A percentile compares a stretch with the other conserved stretches of the same genome.
These are phyloP conservation scores for Venturia carpophila DNA, from an alignment of 2,329 filamentous ascomycete species.

Conservation along the genomic window DNA sequence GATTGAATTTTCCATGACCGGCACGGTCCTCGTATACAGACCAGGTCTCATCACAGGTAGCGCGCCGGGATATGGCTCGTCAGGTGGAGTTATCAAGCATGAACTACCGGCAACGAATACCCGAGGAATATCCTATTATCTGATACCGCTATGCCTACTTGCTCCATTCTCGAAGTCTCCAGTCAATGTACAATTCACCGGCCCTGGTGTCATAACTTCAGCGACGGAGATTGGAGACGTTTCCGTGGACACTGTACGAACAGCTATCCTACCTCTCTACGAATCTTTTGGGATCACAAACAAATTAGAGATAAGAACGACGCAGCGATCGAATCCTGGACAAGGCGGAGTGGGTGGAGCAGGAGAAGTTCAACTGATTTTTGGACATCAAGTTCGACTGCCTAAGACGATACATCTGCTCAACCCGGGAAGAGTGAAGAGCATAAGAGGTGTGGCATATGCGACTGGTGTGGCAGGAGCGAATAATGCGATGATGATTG, in stretches of 20 bases:
- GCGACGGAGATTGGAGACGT: conserved; percentile 78
- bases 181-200: conserved; percentile 83
- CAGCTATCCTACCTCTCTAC: conserved; percentile 83
- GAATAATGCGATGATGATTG: conserved; percentile 94
- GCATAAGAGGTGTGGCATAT: conserved; percentile 87
- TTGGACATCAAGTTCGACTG: conserved; percentile 85
- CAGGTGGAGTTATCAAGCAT: conserved; percentile 69
- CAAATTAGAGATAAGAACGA: conserved; percentile 73
- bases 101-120: conserved; percentile 53
- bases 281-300: conserved; percentile 84
- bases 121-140: conserved; percentile 82
- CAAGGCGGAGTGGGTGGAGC: conserved; percentile 70
- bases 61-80: conserved; percentile 65
- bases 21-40: conserved; percentile 84
- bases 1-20: conserved; percentile 93
- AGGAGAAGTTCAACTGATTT: conserved; percentile 86
- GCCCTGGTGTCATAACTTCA: conserved; percentile 85
- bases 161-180: conserved; percentile 89
- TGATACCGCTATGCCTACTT: conserved; percentile 79
- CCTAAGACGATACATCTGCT: conserved; percentile 90
- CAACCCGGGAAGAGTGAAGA: conserved; percentile 75
- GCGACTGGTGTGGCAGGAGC: conserved; percentile 83
- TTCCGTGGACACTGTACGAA: conserved; percentile 87
- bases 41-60: conserved; percentile 88
- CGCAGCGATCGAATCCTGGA: conserved; percentile 71